Conservation (phyloP, 2,329 filamentous ascomycete species). For the Calonectria multiphialidica region DNA sequence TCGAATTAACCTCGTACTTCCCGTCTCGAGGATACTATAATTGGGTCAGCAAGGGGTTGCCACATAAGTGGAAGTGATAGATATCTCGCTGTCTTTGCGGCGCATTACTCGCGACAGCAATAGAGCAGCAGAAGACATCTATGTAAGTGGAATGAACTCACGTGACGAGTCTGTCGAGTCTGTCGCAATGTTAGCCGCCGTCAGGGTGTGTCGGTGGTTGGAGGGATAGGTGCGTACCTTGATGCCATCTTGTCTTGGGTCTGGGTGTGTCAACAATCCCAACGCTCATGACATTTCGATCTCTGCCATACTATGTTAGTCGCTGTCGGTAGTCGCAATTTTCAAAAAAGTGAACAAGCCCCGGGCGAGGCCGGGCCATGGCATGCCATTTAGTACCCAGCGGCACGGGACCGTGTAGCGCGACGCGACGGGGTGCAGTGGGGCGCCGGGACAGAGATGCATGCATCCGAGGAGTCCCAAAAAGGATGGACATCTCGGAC, state of each 20-base stretch:
- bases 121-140: background rate
- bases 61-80: too few species aligned
- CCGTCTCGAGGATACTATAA: conserved; percentile 90
- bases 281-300: conserved; percentile 46
- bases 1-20: conserved; percentile 94
- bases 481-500: conserved; percentile 17
- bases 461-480: conserved; percentile 38
- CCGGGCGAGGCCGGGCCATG: conserved; percentile 17
- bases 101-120: conserved; percentile 6
- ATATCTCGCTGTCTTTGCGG: background rate
- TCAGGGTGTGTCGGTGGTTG: background rate
- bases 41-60: conserved; percentile 26
- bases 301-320: conserved; percentile 33
- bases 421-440: conserved; percentile 42
- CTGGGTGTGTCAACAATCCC: conserved; percentile 32
- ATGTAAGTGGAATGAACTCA: conserved; percentile 62
- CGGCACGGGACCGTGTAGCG: conserved; percentile 44
- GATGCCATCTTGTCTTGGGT: conserved; percentile 66
- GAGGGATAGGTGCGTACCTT: conserved; percentile 54
- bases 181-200: conserved; percentile 49
- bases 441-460: conserved; percentile 41
- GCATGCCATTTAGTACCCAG: conserved; percentile 32
- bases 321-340: conserved; percentile 18
- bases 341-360: conserved; percentile 16
- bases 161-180: conserved; percentile 89